A percentile compares a stretch with the other conserved stretches of the same genome.
These are phyloP conservation scores for Parachaetomium inaequale DNA, from an alignment of 495 filamentous ascomycete genomes.

Conservation along the genomic window DNA sequence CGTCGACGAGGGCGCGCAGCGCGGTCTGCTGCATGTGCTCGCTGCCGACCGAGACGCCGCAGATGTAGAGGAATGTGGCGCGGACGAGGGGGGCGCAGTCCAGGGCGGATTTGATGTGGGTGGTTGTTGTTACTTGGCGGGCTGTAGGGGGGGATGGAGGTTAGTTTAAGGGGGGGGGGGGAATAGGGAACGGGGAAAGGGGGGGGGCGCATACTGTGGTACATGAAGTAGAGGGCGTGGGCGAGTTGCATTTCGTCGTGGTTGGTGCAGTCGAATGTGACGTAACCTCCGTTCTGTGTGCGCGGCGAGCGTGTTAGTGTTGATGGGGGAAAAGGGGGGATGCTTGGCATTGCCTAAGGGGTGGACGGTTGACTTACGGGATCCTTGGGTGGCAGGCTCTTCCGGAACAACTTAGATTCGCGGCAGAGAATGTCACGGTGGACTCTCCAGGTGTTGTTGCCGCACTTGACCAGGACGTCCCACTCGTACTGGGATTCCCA, in stretches of 20 bases:
- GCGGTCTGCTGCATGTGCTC: slow-evolving; percentile 14
- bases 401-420: slow-evolving; percentile 21
- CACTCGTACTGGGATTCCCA: slow-evolving; percentile 19
- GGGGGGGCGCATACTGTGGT: slow-evolving; percentile 17
- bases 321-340: not conserved
- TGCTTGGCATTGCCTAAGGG: not conserved
- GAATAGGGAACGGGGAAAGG: not conserved
- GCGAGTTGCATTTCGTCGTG: slow-evolving; percentile 13
- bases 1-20: slow-evolving; percentile 4
- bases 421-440: slow-evolving; percentile 26
- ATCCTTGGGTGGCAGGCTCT: slow-evolving; percentile 15
- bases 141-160: not conserved
- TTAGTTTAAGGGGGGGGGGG: not conserved
- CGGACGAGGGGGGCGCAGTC: slow-evolving; percentile 5
- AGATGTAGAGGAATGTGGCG: slow-evolving; percentile 21
- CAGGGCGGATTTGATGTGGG: slow-evolving; percentile 4
- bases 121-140: not conserved
- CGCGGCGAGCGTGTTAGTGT: not conserved
- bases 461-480: slow-evolving; percentile 23
- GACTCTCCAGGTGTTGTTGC: slow-evolving; percentile 1
- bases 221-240: slow-evolving; percentile 26
- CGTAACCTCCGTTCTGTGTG: slow-evolving; percentile 8
- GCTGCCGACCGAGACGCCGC: slow-evolving; percentile 16
- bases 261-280: slow-evolving; percentile 4
- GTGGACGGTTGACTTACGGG: slow-evolving; percentile 13